Conservation (phyloP, 495 filamentous ascomycete species). For the Jackrogersella minutella region DNA sequence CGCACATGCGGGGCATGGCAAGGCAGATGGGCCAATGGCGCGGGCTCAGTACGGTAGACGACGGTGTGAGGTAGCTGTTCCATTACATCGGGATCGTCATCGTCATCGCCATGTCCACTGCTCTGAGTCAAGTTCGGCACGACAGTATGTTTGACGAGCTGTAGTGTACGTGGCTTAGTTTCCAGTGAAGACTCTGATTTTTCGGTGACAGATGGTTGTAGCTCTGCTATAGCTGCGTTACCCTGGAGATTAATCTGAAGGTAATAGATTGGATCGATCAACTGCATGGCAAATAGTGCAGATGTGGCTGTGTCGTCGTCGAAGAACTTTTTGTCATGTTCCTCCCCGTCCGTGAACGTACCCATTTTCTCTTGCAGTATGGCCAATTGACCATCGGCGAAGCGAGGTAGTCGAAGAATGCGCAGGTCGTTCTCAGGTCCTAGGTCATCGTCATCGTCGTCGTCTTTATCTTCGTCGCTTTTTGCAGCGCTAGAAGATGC, state of each 20-base stretch:
- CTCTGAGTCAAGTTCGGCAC: not conserved
- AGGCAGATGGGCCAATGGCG: not conserved
- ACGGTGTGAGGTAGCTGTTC: not conserved
- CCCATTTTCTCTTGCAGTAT: not conserved
- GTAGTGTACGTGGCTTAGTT: not conserved
- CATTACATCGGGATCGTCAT: not conserved
- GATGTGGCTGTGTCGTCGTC: conserved; percentile 29
- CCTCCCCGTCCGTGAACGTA: not conserved
- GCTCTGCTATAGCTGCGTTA: not conserved
- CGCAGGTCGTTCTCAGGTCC: not conserved
- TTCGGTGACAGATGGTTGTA: not conserved
- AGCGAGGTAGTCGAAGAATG: conserved; percentile 9
- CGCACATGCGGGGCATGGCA: not conserved
- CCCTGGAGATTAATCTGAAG: conserved; percentile 7
- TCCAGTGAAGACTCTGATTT: not conserved
- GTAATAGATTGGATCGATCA: conserved; percentile 41
- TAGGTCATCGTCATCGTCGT: not conserved
- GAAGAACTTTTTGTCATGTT: conserved; percentile 11
- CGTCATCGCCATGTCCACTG: not conserved
- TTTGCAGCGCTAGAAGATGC: not conserved
- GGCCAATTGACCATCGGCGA: conserved; percentile 4
- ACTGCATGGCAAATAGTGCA: conserved; percentile 42
- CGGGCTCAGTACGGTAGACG: not conserved
- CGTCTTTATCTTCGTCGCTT: not conserved
- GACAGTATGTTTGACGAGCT: not conserved